Evolutionary conservation across 768 basidiomycete species (phyloP), one percentile per base, ranked within the genome.

Genomic region (Phaffia tasmanica): DNA sequence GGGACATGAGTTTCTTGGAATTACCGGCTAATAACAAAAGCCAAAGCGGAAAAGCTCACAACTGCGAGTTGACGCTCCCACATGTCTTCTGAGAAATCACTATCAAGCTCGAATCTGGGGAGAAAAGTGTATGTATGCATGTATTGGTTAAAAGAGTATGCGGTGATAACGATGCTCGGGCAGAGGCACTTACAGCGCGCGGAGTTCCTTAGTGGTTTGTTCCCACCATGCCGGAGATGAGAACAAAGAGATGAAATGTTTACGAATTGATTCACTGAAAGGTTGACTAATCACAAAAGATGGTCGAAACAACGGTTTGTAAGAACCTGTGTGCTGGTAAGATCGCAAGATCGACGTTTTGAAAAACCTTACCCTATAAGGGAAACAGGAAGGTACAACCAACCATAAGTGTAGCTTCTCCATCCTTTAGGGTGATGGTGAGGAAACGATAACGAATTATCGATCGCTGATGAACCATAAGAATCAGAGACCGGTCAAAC

Each of bases 211-310:
- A 3, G 85, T 87, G 8, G 89, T 90, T 73, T 89, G 85, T 72
- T 87, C 84, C 91, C 91, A 94, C 91, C 91, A 94, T 11, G 78
- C 73, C 72, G 88, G 89, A 9, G 86, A 89, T 2, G 88, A 87
- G 58, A 94, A 76, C 42, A 90, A 77, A 0, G 88, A 86, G 62
- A 93, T 76, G 75, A 93, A 90, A 72, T 88, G 86, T 62, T 83
- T 82, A 32, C 90, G 80, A 9, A 89, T 90, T 76, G 83, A 82
- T 72, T 87, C 83, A 71, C 87, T 86, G 74, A 92, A 94, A 2
- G 91, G 90, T 57, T 72, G 72, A 16, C 86, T 5, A 85, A 88
- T 0, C 87, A 86, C 61, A 92, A 75, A 75, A 91, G 91, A 72
- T 88, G 86, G 64, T 83, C 82, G 46, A 5, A 42, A 4, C 35